Evolutionary conservation across 2,329 filamentous ascomycete species (phyloP), one percentile per base, ranked within the genome.

Genomic region (Clathrospora elynae): DNA sequence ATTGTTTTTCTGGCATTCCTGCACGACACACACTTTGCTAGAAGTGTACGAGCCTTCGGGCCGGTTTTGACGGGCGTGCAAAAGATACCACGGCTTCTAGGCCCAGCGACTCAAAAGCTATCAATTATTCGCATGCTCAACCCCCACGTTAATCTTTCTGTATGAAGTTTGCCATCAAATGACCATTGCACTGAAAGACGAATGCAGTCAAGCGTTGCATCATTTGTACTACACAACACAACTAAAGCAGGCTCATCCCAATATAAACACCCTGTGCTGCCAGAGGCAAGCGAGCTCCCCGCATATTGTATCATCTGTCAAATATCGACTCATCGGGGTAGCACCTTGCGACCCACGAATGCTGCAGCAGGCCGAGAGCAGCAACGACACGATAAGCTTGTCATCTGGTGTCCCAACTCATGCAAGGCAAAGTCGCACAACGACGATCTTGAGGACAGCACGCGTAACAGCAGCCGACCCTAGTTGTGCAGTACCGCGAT

Each of bases 41-140:
- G 60, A 62, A 61, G 62, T 64, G 62, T 55, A 52, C 42, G 42
- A 55, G 35, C 38, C 19, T 35, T 51, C 35, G 40, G 39, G 45
- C 36, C 25, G 26, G 39, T 47, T 51, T 55, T 53, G 28, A 48
- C 33, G 36, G 51, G 46, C 49, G 34, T 59, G 31, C 39, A 46
- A 55, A 46, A 61, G 57, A 62, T 61, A 62, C 55, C 55, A 54
- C 30, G 57, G 58, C 56, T 62, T 42, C 46, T 35, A 61, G 53
- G 55, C 47, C 49, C 30, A 53, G 45, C 46, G 46, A 55, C 33
- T 42, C 44, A 49, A 51, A 54, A 52, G 51, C 51, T 56, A 52
- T 49, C 19, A 43, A 24, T 39, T 37, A 28, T 37, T 13, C 14
- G 42, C 24, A 39, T 40, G 24, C 32, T 33, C 37, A 51, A 41